Evolutionary conservation across 2,329 filamentous ascomycete genomes (phyloP), one percentile per base, ranked within the genome.

Genomic region (Rhexocercosporidium sp.): DNA sequence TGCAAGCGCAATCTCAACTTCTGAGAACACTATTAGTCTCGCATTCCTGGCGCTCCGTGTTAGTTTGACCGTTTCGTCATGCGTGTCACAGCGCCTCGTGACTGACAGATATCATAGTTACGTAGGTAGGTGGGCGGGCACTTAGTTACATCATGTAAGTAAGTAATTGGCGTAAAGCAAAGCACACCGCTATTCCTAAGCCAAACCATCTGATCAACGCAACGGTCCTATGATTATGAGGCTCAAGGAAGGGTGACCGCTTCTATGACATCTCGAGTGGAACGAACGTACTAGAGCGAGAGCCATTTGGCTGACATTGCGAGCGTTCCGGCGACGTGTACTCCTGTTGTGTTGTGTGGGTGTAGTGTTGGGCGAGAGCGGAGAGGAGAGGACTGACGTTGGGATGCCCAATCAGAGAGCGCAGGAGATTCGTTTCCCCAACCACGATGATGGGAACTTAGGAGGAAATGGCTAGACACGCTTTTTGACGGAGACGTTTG

Each of bases 261-360:
- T 54, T 65, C 57, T 61, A 59, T 61, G 63, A 60, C 57, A 59
- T 29, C n/a, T 47, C 3, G 44, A 47, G 44, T 47, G 44, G 44
- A 47, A 47, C 44, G 20, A 20, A n/a, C n/a, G 44, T 47, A 11
- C 34, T 7, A 11, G 8, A 2, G 34, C 34, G 44, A 47, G 44
- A 47, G 44, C 44, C 44, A 47, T 47, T 20, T 47, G 44, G 44
- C 22, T 47, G 44, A n/a, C 44, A 47, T 4, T 20, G 44, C 44
- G n/a, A 47, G 6, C 6, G 11, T 47, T 20, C 44, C n/a, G n/a
- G 20, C 44, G 44, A 37, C 34, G 44, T 12, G n/a, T 7, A n/a
- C n/a, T n/a, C n/a, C 47, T 51, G 47, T 12, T 51, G 47, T 51
- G 47, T 16, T 51, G 22, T 51, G 22, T 51, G 16, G 44, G 22